These are phyloP conservation scores for Diaporthe citriasiana DNA, from an alignment of 2,329 filamentous ascomycete species.

Conservation along the genomic window DNA sequence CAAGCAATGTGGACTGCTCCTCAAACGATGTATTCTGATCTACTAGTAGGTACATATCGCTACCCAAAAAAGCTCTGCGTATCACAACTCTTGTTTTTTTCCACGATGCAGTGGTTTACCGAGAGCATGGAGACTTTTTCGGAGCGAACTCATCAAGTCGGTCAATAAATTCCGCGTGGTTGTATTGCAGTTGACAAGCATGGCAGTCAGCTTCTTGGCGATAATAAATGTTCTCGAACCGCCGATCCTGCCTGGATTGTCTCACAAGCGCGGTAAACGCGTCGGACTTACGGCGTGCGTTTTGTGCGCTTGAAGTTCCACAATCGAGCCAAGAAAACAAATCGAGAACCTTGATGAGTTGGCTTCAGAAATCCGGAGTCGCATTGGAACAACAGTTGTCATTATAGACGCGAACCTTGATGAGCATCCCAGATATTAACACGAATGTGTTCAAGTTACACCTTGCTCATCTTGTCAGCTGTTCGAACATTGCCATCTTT, in stretches of 20 bases:
- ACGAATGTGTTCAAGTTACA: background rate
- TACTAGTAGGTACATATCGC: background rate
- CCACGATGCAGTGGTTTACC: background rate
- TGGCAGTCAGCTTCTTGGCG: background rate
- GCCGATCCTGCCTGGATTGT: background rate
- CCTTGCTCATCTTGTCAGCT: background rate
- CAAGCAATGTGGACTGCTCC: background rate
- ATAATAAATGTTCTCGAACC: background rate
- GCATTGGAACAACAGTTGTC: background rate
- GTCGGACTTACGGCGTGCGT: background rate
- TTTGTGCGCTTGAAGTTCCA: background rate
- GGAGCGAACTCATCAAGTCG: too few relatives aligned
- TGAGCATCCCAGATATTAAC: background rate
- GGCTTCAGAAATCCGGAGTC: background rate
- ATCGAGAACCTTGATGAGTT: conserved; percentile 11
- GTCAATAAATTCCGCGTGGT: background rate
- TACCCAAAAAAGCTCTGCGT: background rate
- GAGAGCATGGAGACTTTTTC: background rate
- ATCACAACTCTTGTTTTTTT: too few relatives aligned
- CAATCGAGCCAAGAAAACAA: background rate
- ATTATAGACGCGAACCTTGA: background rate
- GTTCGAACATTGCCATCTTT: rapidly evolving
- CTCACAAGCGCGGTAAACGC: background rate
- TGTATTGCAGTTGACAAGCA: background rate
- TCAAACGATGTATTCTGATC: background rate